These are phyloP conservation scores for Chondrus crispus DNA, from an alignment of 23 red algal species.

Conservation along the genomic window DNA sequence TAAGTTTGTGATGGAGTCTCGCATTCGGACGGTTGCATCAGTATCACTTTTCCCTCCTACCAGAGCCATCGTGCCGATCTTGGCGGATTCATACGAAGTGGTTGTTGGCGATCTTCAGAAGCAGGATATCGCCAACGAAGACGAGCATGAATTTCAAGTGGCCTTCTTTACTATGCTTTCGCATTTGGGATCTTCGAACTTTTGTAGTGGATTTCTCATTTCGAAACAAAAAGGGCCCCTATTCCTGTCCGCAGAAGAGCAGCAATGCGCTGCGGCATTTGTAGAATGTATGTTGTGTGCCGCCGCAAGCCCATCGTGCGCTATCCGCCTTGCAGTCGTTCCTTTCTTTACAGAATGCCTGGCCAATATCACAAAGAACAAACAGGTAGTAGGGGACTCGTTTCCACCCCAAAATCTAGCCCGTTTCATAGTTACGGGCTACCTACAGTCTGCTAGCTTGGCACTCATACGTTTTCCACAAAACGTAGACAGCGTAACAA, in stretches of 20 bases:
- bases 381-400: background rate
- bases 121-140: background rate
- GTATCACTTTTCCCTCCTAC: background rate
- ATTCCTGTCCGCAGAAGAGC: background rate
- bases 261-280: conserved; percentile 16
- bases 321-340: conserved; percentile 12
- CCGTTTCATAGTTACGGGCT: conserved; percentile 35
- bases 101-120: too few relatives aligned
- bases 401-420: too few relatives aligned
- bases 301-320: conserved; percentile 10
- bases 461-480: background rate
- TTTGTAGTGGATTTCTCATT: conserved; percentile 21
- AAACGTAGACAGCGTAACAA: background rate
- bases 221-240: background rate
- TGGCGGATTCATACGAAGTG: background rate
- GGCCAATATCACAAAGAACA: background rate
- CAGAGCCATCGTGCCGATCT: conserved; percentile 17
- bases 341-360: conserved; percentile 21
- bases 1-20: background rate
- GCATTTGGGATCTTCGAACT: conserved; percentile 31
- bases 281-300: conserved; percentile 28
- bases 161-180: conserved; percentile 41
- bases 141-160: conserved; percentile 44
- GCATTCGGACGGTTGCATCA: background rate
- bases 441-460: background rate